Conservation (phyloP, 1,139 yeast genomes). For the Hemisphaericaspora xylofermentans region DNA sequence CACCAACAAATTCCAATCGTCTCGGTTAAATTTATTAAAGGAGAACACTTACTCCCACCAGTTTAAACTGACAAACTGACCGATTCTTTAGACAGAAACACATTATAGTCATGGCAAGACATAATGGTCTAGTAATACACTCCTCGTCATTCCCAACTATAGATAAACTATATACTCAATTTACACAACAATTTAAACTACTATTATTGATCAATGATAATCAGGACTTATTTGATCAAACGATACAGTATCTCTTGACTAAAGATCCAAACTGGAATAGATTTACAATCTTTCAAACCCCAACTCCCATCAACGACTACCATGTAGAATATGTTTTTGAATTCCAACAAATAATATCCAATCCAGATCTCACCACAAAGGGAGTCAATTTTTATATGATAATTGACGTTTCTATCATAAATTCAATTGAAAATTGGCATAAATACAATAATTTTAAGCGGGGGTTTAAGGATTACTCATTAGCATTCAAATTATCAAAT, state of each 20-base stretch:
- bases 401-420: neutral
- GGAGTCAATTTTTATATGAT: constrained; percentile 2
- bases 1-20: too few relatives aligned
- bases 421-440: constrained; percentile 2
- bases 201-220: constrained; percentile 4
- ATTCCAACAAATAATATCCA: neutral
- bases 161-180: constrained; percentile 1
- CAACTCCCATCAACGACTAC: neutral
- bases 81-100: neutral
- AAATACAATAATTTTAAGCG: constrained; percentile 1
- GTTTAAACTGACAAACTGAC: neutral
- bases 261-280: constrained; percentile 3
- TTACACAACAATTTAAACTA: constrained; percentile 3
- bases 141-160: constrained; percentile 2
- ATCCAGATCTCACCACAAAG: neutral
- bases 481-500: neutral
- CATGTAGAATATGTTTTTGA: constrained; percentile 4
- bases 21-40: too few relatives aligned
- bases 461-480: constrained; percentile 1
- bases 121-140: constrained; percentile 7
- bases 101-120: constrained; percentile 7
- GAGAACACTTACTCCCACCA: too few relatives aligned
- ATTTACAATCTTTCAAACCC: constrained; percentile 3
- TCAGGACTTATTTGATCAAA: neutral
- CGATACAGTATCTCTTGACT: neutral